Evolutionary conservation across 2,329 filamentous ascomycete species (phyloP), one percentile per base, ranked within the genome.

Genomic region (Blastomyces emzantsi): DNA sequence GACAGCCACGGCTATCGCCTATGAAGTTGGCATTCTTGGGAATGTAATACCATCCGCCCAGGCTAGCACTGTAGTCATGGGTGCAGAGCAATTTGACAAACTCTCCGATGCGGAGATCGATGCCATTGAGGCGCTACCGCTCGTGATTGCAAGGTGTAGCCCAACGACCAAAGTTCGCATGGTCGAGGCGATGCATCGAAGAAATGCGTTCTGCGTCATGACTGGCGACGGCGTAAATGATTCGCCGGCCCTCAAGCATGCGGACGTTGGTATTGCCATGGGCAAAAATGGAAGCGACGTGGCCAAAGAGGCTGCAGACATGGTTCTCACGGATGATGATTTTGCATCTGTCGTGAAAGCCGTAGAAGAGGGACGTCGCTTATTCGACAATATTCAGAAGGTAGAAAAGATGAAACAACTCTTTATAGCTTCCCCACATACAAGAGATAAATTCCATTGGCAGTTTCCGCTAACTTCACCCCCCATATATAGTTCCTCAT

Each of bases 251-350:
- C 80, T 92, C 59, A 88, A 89, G 67, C 82, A 83, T 45, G 87
- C 88, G 13, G 89, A 92, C 69, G 88, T 92, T n/a, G 89, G 87
- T 67, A 92, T 91, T 66, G 89, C 88, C 64, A 92, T 92, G 89
- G 89, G 89, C 36, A 76, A 81, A 74, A 85, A 87, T 6, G 89
- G 89, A 8, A 90, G 86, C 19, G 89, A 92, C 69, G 89, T 92
- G 5, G 89, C 89, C 68, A 92, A 92, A 75, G 87, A 87, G 56
- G 88, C 88, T 0, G 81, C 85, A 55, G 86, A 71, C 60, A 71
- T 71, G 64, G 69, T 71, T 28, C 64, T 71, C 25, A 68, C 69
- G 17, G 88, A 91, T 71, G 89, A 92, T 77, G 90, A 91, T 76
- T 92, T 92, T 76, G 88, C 89, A 71, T 88, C 86, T 1, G 91